Percentiles rank a stretch among this genome's conserved stretches.
These are phyloP conservation scores for Globisporangium iwayamae DNA, from an alignment of 352 stramenopile genomes.

Conservation along the genomic window DNA sequence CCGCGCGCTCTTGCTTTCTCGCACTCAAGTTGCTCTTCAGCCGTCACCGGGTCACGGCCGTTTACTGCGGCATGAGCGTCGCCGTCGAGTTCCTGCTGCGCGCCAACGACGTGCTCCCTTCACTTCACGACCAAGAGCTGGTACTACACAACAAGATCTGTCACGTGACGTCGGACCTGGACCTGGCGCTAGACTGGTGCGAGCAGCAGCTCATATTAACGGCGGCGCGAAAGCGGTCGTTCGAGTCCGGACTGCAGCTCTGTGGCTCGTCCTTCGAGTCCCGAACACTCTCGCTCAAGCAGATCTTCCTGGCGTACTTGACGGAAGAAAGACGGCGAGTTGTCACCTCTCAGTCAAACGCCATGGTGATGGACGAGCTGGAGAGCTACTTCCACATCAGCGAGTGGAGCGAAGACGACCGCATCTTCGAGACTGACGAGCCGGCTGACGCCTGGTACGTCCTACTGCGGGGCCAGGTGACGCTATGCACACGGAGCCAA, in stretches of 20 bases:
- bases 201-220: slow-evolving; percentile 56
- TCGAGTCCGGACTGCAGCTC: slow-evolving; percentile 29
- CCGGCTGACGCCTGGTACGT: slow-evolving; percentile 43
- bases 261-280: slow-evolving; percentile 21
- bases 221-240: slow-evolving; percentile 33
- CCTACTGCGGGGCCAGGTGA: slow-evolving; percentile 46
- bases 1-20: slow-evolving; percentile 65
- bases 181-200: slow-evolving; percentile 60
- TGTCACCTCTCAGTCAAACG: slow-evolving; percentile 6
- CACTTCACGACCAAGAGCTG: no score
- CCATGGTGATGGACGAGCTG: slow-evolving; percentile 26
- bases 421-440: slow-evolving; percentile 43
- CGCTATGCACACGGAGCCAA: slow-evolving; percentile 28
- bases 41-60: slow-evolving; percentile 39
- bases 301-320: slow-evolving; percentile 49
- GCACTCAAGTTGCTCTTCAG: slow-evolving; percentile 60
- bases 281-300: slow-evolving; percentile 29
- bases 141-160: no score
- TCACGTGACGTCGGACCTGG: slow-evolving; percentile 43
- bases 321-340: slow-evolving; percentile 17
- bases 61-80: slow-evolving; percentile 62
- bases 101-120: slow-evolving; percentile 49
- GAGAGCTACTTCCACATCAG: slow-evolving; percentile 31
- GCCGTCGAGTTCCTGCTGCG: slow-evolving; percentile 54
- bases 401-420: slow-evolving; percentile 27